Evolutionary conservation across 2,329 filamentous ascomycete species (phyloP), one percentile per base, ranked within the genome.

Genomic region (Paramyrothecium roridum): DNA sequence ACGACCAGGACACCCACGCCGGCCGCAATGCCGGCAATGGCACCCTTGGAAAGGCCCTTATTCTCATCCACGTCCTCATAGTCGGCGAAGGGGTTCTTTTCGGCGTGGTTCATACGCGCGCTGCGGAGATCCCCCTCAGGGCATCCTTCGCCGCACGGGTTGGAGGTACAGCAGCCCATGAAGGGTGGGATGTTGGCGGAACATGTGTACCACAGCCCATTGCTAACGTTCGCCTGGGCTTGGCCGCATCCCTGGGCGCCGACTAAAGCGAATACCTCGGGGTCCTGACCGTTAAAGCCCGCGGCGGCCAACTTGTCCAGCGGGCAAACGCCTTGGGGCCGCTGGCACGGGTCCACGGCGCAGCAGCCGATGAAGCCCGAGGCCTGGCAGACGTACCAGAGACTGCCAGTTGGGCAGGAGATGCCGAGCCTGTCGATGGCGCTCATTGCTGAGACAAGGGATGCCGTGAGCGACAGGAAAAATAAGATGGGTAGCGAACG

Each of bases 321-420:
- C 1, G 69, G 70, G 54, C 71, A 73, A 34, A 56, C 20, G 43
- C 70, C 70, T 60, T 55, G 16, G 34, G 54, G 55, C 4, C 54
- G 52, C 19, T 57, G 54, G 61, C 66, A 70, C 2, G 71, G 69
- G 54, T 73, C 58, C 19, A 60, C 53, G 30, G 59, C 59, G 60
- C 75, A 78, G 58, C 75, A 78, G 13, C 75, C 76, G 45, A 78
- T 54, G 59, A 76, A 78, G 30, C 68, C 67, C 3, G 59, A 57
- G 2, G 63, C 61, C 3, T 57, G 47, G 58, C 74, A 76, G 54
- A 74, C 62, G 64, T 76, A 76, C 37, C 76, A 75, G 7, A 54
- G 37, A 22, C 70, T 68, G 3, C 63, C 65, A 2, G 52, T 54
- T 0, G 67, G 68, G 46, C 75, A 77, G 6, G 55, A 56, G 0